Evolutionary conservation across 2,329 filamentous ascomycete species (phyloP), one percentile per base, ranked within the genome.

Genomic region (Elsinoe perseae): DNA sequence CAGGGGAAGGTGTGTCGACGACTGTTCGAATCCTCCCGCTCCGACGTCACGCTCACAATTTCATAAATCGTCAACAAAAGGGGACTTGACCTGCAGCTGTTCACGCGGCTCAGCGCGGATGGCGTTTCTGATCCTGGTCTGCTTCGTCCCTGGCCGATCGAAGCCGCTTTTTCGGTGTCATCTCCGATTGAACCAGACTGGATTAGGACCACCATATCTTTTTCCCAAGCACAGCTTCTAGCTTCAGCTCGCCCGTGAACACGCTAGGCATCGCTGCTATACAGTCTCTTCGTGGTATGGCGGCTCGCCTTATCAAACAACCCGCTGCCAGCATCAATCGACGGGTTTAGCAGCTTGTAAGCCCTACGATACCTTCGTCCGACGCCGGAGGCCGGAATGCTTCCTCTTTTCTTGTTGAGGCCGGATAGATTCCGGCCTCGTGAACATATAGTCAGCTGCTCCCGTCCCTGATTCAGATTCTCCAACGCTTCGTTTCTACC

Each of bases 371-470:
- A 30, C 6, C 28, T 50, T 34, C 28, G 12, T 34, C 25, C 44
- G 44, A 50, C 12, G 28, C 25, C 44, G 25, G 44, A 18, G 48
- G 48, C 48, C 48, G 48, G 48, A 52, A 52, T 52, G 28, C 25
- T 52, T 52, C 48, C 48, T 36, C 28, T 3, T 52, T 44, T 44
- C 40, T 44, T 44, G 42, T 58, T 28, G 34, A 43, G 57, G 58
- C 58, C 58, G 58, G 57, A 50, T 55, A 3, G 12, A 53, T 53
- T 52, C 54, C 57, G 57, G 57, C 57, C 54, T 50, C 55, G 23
- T 46, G 56, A 27, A 43, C 16, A 55, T 42, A 48, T 44, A 30
- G 32, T 27, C 46, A 50, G 27, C 46, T 23, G 56, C 54, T 46
- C 56, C 44, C 52, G n/a, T 46, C 52, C 23, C 40, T 36, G 10